Conservation (phyloP, 805 yeast genomes). For the Teunomyces funiuensis region DNA sequence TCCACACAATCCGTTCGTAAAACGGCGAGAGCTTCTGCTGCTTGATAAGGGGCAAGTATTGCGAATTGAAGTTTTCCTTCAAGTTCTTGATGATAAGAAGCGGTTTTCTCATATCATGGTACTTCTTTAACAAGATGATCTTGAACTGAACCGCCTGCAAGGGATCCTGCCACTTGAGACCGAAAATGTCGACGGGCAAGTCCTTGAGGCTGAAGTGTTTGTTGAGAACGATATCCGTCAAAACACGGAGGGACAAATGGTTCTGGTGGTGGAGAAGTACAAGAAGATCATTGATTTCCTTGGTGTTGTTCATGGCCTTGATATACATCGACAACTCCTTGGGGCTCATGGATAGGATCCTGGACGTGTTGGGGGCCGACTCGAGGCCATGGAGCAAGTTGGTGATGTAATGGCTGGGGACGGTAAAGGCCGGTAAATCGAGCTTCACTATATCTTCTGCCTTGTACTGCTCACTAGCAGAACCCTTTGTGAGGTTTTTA, state of each 20-base stretch:
- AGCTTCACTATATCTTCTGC: slow-evolving; percentile 12
- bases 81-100: slow-evolving; percentile 29
- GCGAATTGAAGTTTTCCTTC: slow-evolving; percentile 23
- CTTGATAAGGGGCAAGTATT: slow-evolving; percentile 26
- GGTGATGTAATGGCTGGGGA: slow-evolving; percentile 11
- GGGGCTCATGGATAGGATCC: slow-evolving; percentile 15
- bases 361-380: slow-evolving; percentile 11
- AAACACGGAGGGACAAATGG: slow-evolving; percentile 22
- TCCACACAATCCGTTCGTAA: slow-evolving; percentile 44
- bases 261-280: slow-evolving; percentile 26
- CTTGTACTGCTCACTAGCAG: slow-evolving; percentile 29
- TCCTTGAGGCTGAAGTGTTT: slow-evolving; percentile 16
- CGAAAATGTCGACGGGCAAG: slow-evolving; percentile 17
- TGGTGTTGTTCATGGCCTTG: slow-evolving; percentile 11
- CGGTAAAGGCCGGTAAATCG: slow-evolving; percentile 1
- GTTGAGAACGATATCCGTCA: slow-evolving; percentile 30
- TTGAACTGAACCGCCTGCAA: slow-evolving; percentile 26
- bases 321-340: slow-evolving; percentile 21
- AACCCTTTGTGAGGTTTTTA: slow-evolving; percentile 31
- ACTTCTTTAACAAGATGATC: slow-evolving; percentile 36
- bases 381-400: slow-evolving; percentile 28
- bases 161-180: slow-evolving; percentile 17
- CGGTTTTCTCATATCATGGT: slow-evolving; percentile 34
- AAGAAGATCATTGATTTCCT: slow-evolving; percentile 14
- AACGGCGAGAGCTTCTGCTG: slow-evolving; percentile 27